Conservation (phyloP, 192 early-diverging fungal species). For the Backusella liffmaniae region DNA sequence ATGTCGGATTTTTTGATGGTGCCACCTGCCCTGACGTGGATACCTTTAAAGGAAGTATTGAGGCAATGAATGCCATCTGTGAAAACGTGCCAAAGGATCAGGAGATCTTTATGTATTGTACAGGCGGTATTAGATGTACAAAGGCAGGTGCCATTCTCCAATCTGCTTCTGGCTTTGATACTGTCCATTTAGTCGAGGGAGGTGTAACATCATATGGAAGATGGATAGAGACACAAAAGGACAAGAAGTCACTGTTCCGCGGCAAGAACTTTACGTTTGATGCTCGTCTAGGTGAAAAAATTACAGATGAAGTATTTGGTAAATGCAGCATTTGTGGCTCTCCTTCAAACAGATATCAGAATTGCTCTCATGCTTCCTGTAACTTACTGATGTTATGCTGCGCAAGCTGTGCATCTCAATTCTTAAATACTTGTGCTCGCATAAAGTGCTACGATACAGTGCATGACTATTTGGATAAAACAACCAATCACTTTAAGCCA, state of each 20-base stretch:
- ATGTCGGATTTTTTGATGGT: slow-evolving; percentile 70
- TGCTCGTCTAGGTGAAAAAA: slow-evolving; percentile 68
- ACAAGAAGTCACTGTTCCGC: slow-evolving; percentile 54
- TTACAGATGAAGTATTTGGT: slow-evolving; percentile 61
- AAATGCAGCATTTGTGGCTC: slow-evolving; percentile 70
- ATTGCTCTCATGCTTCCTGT: slow-evolving; percentile 70
- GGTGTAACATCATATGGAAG: slow-evolving; percentile 77
- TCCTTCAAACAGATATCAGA: slow-evolving; percentile 62
- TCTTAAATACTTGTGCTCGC: slow-evolving; percentile 51
- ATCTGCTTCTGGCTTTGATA: slow-evolving; percentile 55
- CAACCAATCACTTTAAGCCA: slow-evolving; percentile 14
- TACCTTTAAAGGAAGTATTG: slow-evolving; percentile 71
- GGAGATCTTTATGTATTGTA: slow-evolving; percentile 82
- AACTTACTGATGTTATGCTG: slow-evolving; percentile 75
- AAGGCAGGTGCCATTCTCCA: slow-evolving; percentile 77
- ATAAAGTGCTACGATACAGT: slow-evolving; percentile 48
- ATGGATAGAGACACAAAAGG: slow-evolving; percentile 44
- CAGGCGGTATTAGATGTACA: slow-evolving; percentile 76
- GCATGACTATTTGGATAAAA: slow-evolving; percentile 14
- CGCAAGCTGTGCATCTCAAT: slow-evolving; percentile 45
- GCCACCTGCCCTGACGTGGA: slow-evolving; percentile 69
- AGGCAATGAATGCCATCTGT: slow-evolving; percentile 60
- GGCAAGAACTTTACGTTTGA: slow-evolving; percentile 87
- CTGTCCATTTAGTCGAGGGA: slow-evolving; percentile 69
- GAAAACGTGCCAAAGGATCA: slow-evolving; percentile 47